phyloP scores from a whole-genome alignment of 2,329 filamentous ascomycete genomes.

The Periconia sp. region DNA sequence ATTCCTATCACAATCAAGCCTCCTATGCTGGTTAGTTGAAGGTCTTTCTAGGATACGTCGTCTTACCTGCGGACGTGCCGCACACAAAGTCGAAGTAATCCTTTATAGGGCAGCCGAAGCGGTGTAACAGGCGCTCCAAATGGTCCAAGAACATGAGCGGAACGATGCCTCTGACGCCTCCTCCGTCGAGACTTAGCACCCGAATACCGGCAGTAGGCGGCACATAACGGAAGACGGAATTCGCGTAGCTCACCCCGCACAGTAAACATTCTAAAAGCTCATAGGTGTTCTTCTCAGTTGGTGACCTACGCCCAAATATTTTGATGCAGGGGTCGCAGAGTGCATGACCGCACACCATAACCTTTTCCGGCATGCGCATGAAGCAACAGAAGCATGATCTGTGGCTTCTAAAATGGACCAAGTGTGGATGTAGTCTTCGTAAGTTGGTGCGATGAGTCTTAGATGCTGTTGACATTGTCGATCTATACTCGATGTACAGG shows the following conservation, averaged over 20 bases:
- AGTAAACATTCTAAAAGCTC: slow-evolving; percentile 12
- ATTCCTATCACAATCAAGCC: slow-evolving; percentile 33
- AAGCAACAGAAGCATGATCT: slow-evolving; percentile 20
- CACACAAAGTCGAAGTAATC: slow-evolving; percentile 17
- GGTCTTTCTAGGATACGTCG: too few relatives aligned
- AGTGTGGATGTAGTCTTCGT: slow-evolving; percentile 6
- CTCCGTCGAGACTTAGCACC: slow-evolving; percentile 16
- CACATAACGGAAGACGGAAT: slow-evolving; percentile 12
- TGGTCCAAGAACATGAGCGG: slow-evolving; percentile 17
- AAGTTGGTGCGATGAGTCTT: slow-evolving; percentile 8
- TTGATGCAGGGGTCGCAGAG: slow-evolving; percentile 17
- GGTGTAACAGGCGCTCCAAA: slow-evolving; percentile 8
- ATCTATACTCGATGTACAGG: background rate
- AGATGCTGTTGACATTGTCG: background rate
- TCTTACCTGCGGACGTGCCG: slow-evolving; percentile 15
- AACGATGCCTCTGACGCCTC: slow-evolving; percentile 19
- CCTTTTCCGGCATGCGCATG: slow-evolving; percentile 21
- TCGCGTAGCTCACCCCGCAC: slow-evolving; percentile 12
- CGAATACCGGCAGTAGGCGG: slow-evolving; percentile 20
- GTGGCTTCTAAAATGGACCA: slow-evolving; percentile 15
- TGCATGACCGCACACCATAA: slow-evolving; percentile 16
- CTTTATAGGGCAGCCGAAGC: slow-evolving; percentile 7
- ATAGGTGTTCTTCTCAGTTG: slow-evolving; percentile 14
- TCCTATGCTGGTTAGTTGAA: too few relatives aligned
- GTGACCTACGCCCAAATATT: slow-evolving; percentile 8